Percentiles rank a stretch among this genome's conserved stretches.
Conservation (phyloP, 2,329 filamentous ascomycete genomes). For the Fusarium sp. region DNA sequence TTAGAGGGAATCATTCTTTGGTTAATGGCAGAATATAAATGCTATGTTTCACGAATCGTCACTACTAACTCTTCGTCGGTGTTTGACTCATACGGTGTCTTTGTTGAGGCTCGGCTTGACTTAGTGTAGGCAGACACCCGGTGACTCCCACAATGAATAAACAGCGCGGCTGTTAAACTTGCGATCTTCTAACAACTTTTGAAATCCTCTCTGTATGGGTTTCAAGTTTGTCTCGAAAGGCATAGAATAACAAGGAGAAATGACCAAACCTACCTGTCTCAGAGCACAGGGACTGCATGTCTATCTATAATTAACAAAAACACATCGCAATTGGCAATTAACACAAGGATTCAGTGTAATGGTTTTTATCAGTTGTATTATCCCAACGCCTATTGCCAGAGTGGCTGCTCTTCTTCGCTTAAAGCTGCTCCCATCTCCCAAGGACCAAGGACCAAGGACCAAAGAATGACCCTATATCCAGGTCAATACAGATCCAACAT, state of each 20-base stretch:
- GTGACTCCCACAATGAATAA: neutral
- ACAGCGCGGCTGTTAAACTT: neutral
- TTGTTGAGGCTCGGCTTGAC: neutral
- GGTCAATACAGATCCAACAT: neutral
- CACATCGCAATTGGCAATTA: neutral
- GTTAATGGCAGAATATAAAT: neutral
- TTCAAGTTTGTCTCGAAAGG: neutral
- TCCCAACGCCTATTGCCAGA: neutral
- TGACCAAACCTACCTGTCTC: neutral
- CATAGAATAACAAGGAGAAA: neutral
- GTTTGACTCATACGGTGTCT: constrained; percentile 12
- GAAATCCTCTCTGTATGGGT: neutral
- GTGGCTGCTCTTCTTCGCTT: neutral
- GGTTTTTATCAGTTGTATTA: neutral
- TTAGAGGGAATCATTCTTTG: neutral
- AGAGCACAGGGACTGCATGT: neutral
- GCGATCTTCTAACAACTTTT: neutral
- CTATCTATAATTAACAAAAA: neutral
- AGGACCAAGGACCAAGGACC: neutral
- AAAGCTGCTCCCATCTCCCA: neutral
- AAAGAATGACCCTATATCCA: neutral
- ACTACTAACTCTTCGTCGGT: neutral
- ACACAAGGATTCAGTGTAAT: neutral
- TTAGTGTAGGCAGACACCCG: neutral
- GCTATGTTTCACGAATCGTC: neutral